Percentiles rank a stretch among this genome's conserved stretches.
phyloP scores from a whole-genome alignment of 768 basidiomycete genomes.

The Mycena alexandri region DNA sequence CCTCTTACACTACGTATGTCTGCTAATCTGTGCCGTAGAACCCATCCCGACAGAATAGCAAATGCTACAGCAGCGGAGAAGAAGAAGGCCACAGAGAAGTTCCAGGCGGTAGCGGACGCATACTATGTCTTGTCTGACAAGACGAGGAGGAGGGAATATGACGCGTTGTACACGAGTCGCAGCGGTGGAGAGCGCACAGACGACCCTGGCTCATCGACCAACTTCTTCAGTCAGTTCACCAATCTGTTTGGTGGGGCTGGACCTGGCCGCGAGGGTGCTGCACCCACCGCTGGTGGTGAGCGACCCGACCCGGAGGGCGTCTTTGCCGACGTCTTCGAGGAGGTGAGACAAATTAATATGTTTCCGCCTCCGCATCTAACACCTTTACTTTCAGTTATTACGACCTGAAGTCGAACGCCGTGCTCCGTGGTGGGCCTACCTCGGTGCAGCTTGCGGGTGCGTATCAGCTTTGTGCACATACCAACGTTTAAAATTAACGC shows the following conservation, averaged over 20 bases:
- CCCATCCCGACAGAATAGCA: constrained; percentile 88
- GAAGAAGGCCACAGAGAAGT: constrained; percentile 82
- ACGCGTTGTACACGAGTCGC: constrained; percentile 71
- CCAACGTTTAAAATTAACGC: constrained; percentile 46
- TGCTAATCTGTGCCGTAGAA: constrained; percentile 59
- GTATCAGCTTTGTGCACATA: background rate
- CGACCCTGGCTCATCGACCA: constrained; percentile 75
- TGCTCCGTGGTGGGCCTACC: constrained; percentile 60
- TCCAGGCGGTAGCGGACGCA: constrained; percentile 94
- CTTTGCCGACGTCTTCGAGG: constrained; percentile 93
- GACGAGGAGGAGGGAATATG: constrained; percentile 79
- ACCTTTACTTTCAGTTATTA: constrained; percentile 65
- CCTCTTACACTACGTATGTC: constrained; percentile 1
- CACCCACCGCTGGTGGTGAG: constrained; percentile 43
- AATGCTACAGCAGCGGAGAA: constrained; percentile 80
- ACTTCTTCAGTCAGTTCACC: constrained; percentile 84
- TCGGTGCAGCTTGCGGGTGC: constrained; percentile 73
- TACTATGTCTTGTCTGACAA: constrained; percentile 93
- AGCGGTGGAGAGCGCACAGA: constrained; percentile 62
- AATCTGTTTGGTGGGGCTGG: constrained; percentile 71
- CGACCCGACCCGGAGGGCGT: constrained; percentile 85
- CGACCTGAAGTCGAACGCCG: constrained; percentile 84
- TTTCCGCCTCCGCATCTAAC: background rate
- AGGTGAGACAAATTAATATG: constrained; percentile 60
- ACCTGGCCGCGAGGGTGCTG: constrained; percentile 45